Percentiles rank a stretch among this genome's conserved stretches.
These are phyloP conservation scores for Epichloe scottii DNA, from an alignment of 2,329 filamentous ascomycete genomes.

Conservation along the genomic window DNA sequence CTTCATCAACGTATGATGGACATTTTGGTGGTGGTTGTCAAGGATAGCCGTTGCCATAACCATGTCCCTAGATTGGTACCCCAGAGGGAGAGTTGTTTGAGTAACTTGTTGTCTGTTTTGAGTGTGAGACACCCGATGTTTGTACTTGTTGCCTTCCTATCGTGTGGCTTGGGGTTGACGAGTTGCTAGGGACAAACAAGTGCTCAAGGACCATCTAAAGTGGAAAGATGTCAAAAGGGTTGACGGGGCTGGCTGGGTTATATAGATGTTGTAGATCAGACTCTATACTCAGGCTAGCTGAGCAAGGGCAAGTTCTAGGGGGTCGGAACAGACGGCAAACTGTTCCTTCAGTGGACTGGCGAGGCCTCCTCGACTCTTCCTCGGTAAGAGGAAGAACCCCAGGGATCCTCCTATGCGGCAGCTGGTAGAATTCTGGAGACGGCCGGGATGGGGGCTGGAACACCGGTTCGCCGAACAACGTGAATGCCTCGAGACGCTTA, in stretches of 20 bases:
- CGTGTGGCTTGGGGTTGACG: not conserved
- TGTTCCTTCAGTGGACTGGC: slow-evolving; percentile 81
- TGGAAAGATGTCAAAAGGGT: not conserved
- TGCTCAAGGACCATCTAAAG: slow-evolving; percentile 1
- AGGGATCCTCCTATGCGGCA: slow-evolving; percentile 99
- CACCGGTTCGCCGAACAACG: slow-evolving; percentile 38
- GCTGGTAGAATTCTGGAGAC: slow-evolving; percentile 59
- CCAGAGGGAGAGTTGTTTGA: slow-evolving; percentile 1
- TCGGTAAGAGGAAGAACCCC: slow-evolving; percentile 98
- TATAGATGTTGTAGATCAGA: slow-evolving; percentile 1
- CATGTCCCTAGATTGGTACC: slow-evolving; percentile 35
- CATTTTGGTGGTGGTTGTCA: slow-evolving; percentile 37
- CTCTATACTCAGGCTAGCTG: slow-evolving; percentile 1
- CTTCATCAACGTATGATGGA: slow-evolving; percentile 35
- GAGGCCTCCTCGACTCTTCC: slow-evolving; percentile 99
- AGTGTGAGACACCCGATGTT: too few species aligned
- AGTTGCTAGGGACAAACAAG: slow-evolving; percentile 2
- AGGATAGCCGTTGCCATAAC: slow-evolving; percentile 52
- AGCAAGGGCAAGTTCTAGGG: slow-evolving; percentile 57
- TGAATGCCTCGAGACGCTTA: slow-evolving; percentile 37
- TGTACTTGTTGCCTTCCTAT: not conserved
- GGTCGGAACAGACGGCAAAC: slow-evolving; percentile 91
- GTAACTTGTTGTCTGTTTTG: not conserved
- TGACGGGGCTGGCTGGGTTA: not conserved
- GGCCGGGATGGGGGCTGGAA: slow-evolving; percentile 36